Evolutionary conservation across 768 basidiomycete genomes (phyloP).

Genomic region (Collybiopsis luxurians): DNA sequence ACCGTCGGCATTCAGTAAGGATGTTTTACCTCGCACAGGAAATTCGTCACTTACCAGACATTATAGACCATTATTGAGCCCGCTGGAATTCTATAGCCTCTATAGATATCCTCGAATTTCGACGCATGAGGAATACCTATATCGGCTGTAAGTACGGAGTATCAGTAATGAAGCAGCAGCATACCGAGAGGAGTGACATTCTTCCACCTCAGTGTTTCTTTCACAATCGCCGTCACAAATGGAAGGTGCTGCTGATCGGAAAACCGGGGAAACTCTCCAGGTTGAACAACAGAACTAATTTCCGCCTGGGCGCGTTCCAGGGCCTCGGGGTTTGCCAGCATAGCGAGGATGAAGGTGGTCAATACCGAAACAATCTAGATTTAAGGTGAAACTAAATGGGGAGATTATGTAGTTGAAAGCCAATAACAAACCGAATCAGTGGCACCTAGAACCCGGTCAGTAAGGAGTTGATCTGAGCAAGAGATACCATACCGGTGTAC

Average conservation of each 20-base stretch:
- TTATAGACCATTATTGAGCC: slow-evolving; percentile 26
- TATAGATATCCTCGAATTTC: slow-evolving; percentile 23
- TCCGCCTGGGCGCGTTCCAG: slow-evolving; percentile 11
- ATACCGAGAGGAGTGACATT: slow-evolving; percentile 9
- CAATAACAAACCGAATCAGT: slow-evolving; percentile 9
- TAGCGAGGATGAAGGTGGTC: slow-evolving; percentile 11
- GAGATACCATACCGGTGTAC: slow-evolving; percentile 18
- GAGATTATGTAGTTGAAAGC: neutral
- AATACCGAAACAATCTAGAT: slow-evolving; percentile 11
- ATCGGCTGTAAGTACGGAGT: neutral
- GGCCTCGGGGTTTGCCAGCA: slow-evolving; percentile 11
- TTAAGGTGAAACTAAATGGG: neutral
- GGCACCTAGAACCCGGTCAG: slow-evolving; percentile 4
- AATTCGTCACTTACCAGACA: slow-evolving; percentile 16
- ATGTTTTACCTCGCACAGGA: neutral
- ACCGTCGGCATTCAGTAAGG: neutral
- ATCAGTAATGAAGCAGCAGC: neutral
- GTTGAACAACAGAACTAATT: slow-evolving; percentile 8
- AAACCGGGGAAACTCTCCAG: slow-evolving; percentile 14
- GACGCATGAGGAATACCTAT: slow-evolving; percentile 22
- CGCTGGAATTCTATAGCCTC: slow-evolving; percentile 25
- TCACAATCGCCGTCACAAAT: slow-evolving; percentile 16
- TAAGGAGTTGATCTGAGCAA: neutral
- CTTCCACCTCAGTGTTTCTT: slow-evolving; percentile 11
- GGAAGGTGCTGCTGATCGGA: slow-evolving; percentile 16